A percentile compares a stretch with the other conserved stretches of the same genome.
Conservation (phyloP, 495 filamentous ascomycete genomes). For the Penicillium waksmanii region DNA sequence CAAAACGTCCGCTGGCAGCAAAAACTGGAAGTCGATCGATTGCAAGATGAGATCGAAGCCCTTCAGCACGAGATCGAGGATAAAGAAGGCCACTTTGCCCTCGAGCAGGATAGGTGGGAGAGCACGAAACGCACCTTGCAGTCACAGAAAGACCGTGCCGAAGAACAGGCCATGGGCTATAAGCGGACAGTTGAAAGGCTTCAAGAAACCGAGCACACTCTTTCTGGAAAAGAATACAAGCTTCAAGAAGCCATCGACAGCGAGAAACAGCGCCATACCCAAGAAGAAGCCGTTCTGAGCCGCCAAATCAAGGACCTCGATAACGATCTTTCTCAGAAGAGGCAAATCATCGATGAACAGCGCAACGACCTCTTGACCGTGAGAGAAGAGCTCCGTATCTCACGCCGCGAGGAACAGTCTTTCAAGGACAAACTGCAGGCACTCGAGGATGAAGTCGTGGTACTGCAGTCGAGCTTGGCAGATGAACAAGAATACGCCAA, state of each 20-base stretch:
- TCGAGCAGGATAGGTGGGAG: constrained; percentile 74
- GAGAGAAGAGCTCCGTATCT: constrained; percentile 69
- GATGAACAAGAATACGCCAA: constrained; percentile 72
- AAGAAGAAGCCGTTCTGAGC: constrained; percentile 57
- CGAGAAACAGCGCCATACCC: constrained; percentile 59
- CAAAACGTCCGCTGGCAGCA: constrained; percentile 61
- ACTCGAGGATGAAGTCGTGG: constrained; percentile 80
- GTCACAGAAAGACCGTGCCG: constrained; percentile 65
- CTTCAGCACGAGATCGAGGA: constrained; percentile 74
- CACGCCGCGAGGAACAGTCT: constrained; percentile 63
- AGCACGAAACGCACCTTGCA: constrained; percentile 65
- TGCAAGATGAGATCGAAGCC: constrained; percentile 69
- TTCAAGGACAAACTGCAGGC: constrained; percentile 70
- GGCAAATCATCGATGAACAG: constrained; percentile 55
- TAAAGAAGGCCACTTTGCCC: constrained; percentile 69
- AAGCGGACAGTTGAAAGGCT: constrained; percentile 73
- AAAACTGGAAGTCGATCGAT: constrained; percentile 62
- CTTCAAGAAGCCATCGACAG: constrained; percentile 65
- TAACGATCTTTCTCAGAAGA: constrained; percentile 58
- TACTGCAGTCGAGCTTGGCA: constrained; percentile 72
- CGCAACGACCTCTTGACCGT: constrained; percentile 61
- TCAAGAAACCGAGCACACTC: constrained; percentile 65
- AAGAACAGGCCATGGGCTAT: constrained; percentile 69
- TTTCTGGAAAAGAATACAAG: constrained; percentile 66
- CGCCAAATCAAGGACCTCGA: constrained; percentile 62